Base-by-base conservation (phyloP, 139 green algal species). In the Mesostigma viride region DNA sequence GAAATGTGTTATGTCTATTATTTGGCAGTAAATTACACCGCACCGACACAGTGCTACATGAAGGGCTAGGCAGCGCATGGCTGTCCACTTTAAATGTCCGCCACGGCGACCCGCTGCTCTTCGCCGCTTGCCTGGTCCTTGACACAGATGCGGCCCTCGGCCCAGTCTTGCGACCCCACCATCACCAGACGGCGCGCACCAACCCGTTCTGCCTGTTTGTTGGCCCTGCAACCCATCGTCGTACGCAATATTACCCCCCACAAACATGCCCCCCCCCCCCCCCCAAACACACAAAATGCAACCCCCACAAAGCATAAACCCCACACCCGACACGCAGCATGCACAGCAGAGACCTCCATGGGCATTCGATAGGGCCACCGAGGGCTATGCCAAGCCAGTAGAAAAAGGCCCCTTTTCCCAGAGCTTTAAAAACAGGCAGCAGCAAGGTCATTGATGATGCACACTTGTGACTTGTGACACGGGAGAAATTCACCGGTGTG, bases 191-290 rank as follows among this genome's bases (percentile, higher is more conserved):
- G 65, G 17, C 27, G 8, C 3, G 75, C 75, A 8, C 68, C 62
- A n/a, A 76, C 28, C 14, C 70, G 56, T 28, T 81, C 73, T 2
- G 70, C 75, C 45, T 76, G 73, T 33, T 78, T 73, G 58, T 77
- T 77, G 3, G 62, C 71, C 45, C 60, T 63, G 46, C 34, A 4
- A 48, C 56, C 33, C 28, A 60, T 64, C 46, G 36, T 6, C 35
- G 26, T 5, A 28, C 5, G 3, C 20, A 14, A 58, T 24, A 14
- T 22, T 5, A 22, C 47, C 24, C 3, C 47, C 27, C 47, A 6
- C 3, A 3, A 5, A 6, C 3, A n/a, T n/a, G n/a, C n/a, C n/a
- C n/a, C n/a, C n/a, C n/a, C n/a, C n/a, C n/a, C n/a, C n/a, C n/a
- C n/a, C 11, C 14, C 47, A 58, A 58, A 58, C 3, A 26, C 47